phyloP scores from a whole-genome alignment of 75 land plant genomes.

The Selaginella moellendorffii region DNA sequence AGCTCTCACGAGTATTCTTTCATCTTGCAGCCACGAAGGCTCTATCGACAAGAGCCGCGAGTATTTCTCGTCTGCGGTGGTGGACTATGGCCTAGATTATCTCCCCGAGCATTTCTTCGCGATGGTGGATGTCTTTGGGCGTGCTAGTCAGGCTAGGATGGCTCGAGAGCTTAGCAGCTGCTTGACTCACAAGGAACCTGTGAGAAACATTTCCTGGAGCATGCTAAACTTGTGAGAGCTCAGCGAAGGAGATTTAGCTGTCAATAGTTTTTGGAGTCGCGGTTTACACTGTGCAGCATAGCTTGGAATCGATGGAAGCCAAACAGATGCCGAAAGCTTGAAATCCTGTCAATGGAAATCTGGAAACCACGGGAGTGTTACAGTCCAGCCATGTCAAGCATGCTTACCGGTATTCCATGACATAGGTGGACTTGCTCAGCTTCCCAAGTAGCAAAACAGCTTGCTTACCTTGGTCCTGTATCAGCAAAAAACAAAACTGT shows the following conservation, averaged over 20 bases:
- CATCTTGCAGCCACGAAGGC: neutral
- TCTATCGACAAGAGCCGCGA: too few species aligned
- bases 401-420: slow-evolving; percentile 64
- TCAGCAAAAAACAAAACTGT: neutral
- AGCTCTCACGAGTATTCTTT: neutral
- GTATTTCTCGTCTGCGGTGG: neutral
- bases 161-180: neutral
- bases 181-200: slow-evolving; percentile 1
- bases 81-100: neutral
- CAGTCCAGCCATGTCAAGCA: neutral
- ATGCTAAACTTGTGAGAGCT: slow-evolving; percentile 1
- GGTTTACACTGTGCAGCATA: slow-evolving; percentile 45
- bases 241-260: slow-evolving; percentile 1
- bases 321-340: slow-evolving; percentile 78
- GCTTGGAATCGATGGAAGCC: slow-evolving; percentile 76
- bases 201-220: slow-evolving; percentile 1
- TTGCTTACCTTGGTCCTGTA: slow-evolving; percentile 60
- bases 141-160: slow-evolving; percentile 1
- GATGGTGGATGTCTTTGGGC: slow-evolving; percentile 1
- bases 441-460: slow-evolving; percentile 55
- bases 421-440: slow-evolving; percentile 53
- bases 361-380: slow-evolving; percentile 18
- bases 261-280: slow-evolving; percentile 1
- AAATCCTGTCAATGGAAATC: slow-evolving; percentile 69
- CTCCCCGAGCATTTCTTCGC: slow-evolving; percentile 1